Evolutionary conservation across 2,329 filamentous ascomycete species (phyloP), one percentile per base, ranked within the genome.

Genomic region (Aspergillus sp.): DNA sequence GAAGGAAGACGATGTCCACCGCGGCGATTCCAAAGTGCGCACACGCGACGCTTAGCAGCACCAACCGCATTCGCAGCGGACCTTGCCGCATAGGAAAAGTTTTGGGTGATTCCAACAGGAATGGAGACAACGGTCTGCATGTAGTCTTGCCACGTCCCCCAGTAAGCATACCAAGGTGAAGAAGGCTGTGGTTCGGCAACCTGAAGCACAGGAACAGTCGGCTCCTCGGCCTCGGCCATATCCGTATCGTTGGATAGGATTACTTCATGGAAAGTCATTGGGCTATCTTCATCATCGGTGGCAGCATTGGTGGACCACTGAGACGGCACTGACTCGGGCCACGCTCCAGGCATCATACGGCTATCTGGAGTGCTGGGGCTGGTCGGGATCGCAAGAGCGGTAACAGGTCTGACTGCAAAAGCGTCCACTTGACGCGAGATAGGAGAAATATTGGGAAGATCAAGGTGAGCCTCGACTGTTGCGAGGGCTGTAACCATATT

Each of bases 11-110:
- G 48, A 17, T n/a, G 49, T 49, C 17, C 39, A 28, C 30, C 52
- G 15, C 52, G 58, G 12, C 36, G 41, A 32, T 50, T 28, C 47
- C 61, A 55, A 12, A 63, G n/a, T 21, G 39, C 54, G 23, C 60
- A 21, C 5, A 57, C 58, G 13, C 57, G 61, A 28, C 62, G 60
- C 23, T 57, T 62, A 10, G 61, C 32, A 10, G 50, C 55, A 13
- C 49, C 61, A 30, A 60, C 61, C 36, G 57, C 25, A 55, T 63
- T 17, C 9, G 65, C 41, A 52, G 63, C 51, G 54, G 58, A 38
- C 60, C 57, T 47, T 58, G 69, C 52, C 53, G 67, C 61, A 32
- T 25, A 54, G n/a, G 57, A 52, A 12, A 63, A 23, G 6, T 39
- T 57, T 4, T 63, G 61, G 5, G 19, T 47, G 7, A 62, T 38